phyloP scores from a whole-genome alignment of 306 rosid genomes.

The Lathyrus oleraceus region DNA sequence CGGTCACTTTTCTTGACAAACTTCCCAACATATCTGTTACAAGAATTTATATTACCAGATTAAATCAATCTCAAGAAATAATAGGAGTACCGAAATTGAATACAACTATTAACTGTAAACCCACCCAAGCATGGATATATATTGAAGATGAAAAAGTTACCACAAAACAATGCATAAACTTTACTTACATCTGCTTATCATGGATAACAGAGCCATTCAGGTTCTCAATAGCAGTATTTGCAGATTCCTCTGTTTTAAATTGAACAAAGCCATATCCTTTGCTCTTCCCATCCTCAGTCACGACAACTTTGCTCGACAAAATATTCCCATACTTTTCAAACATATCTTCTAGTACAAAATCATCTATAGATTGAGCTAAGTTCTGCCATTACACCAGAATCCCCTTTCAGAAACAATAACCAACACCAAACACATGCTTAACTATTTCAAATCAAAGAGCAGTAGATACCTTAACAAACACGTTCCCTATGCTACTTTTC shows the following conservation, averaged over 20 bases:
- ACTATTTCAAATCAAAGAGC: background rate
- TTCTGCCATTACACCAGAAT: slow-evolving; percentile 49
- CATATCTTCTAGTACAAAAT: slow-evolving; percentile 56
- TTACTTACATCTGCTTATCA: slow-evolving; percentile 70
- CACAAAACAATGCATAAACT: slow-evolving; percentile 18
- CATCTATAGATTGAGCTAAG: slow-evolving; percentile 56
- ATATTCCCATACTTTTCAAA: slow-evolving; percentile 66
- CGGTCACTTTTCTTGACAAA: slow-evolving; percentile 72
- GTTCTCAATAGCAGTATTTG: slow-evolving; percentile 65
- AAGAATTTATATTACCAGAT: slow-evolving; percentile 9
- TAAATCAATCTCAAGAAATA: slow-evolving; percentile 6
- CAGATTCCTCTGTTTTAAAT: slow-evolving; percentile 76
- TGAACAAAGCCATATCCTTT: slow-evolving; percentile 90
- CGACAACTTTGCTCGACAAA: slow-evolving; percentile 74
- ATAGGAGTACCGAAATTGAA: background rate
- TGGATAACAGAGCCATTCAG: slow-evolving; percentile 60
- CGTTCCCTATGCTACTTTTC: slow-evolving; percentile 67
- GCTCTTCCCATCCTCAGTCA: slow-evolving; percentile 78
- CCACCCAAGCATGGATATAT: slow-evolving; percentile 22
- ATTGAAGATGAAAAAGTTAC: background rate
- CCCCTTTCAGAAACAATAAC: slow-evolving; percentile 19
- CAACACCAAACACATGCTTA: slow-evolving; percentile 18
- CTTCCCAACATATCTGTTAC: slow-evolving; percentile 70
- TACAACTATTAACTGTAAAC: background rate
- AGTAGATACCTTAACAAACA: slow-evolving; percentile 77